These are phyloP conservation scores for Hirsutella minnesotensis DNA, from an alignment of 2,329 filamentous ascomycete species.

Conservation along the genomic window DNA sequence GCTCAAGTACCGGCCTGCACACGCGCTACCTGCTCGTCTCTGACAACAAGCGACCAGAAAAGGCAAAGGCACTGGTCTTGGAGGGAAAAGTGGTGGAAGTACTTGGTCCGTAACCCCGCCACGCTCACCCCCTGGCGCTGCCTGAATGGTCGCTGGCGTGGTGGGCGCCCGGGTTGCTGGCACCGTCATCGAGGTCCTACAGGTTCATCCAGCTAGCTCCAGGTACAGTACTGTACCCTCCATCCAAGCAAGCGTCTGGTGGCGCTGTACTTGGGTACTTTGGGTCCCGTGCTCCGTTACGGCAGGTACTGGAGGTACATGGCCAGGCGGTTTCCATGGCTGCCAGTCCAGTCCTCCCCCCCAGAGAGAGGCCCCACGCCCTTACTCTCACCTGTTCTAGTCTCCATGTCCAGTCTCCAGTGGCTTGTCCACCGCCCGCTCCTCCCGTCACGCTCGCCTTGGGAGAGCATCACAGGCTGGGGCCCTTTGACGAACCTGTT, in stretches of 20 bases:
- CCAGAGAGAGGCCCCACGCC: background rate
- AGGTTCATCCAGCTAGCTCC: too few relatives aligned
- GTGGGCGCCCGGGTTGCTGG: background rate
- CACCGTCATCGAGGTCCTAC: background rate
- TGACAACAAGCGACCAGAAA: too few relatives aligned
- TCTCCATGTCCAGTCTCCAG: background rate
- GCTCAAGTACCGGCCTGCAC: too few relatives aligned
- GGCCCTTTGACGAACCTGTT: constrained; percentile 7
- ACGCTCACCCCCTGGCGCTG: background rate
- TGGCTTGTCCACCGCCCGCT: background rate
- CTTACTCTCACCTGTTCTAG: background rate
- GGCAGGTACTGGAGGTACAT: background rate
- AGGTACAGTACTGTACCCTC: background rate
- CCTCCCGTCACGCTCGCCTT: constrained; percentile 1
- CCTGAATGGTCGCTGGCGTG: background rate
- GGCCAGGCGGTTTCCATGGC: background rate
- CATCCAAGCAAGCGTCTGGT: too few relatives aligned
- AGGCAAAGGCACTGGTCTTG: too few relatives aligned
- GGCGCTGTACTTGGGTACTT: too few relatives aligned
- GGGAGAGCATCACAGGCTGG: constrained; percentile 6
- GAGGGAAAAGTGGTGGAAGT: background rate
- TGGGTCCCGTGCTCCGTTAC: background rate
- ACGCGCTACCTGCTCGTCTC: too few relatives aligned
- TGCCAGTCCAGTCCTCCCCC: background rate
- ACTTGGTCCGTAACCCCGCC: background rate